These are phyloP conservation scores for Catenaria anguillulae DNA, from an alignment of 371 early-diverging fungal genomes.

Conservation along the genomic window DNA sequence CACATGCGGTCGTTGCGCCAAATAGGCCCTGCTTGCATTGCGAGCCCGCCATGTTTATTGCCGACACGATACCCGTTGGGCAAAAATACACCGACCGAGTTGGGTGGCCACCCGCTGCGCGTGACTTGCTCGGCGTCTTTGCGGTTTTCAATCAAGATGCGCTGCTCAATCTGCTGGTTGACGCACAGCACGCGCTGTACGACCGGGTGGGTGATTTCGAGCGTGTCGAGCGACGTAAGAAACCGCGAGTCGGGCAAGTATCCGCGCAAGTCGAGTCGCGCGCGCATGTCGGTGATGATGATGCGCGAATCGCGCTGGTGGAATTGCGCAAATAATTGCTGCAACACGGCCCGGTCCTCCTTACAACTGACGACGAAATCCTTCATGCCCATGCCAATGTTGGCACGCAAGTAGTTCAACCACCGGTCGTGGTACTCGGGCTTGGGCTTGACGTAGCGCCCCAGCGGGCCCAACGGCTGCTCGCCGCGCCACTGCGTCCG, in stretches of 20 bases:
- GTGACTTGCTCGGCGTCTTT: slow-evolving; percentile 59
- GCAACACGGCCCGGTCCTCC: slow-evolving; percentile 41
- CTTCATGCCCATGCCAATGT: slow-evolving; percentile 47
- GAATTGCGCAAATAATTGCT: slow-evolving; percentile 13
- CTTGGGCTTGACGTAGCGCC: slow-evolving; percentile 48
- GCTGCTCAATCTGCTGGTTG: slow-evolving; percentile 52
- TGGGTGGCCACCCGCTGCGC: slow-evolving; percentile 38
- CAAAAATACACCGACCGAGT: slow-evolving; percentile 53
- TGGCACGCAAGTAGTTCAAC: slow-evolving; percentile 48
- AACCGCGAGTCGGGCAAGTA: slow-evolving; percentile 42
- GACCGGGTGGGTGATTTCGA: slow-evolving; percentile 53
- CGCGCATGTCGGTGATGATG: neutral
- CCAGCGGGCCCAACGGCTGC: slow-evolving; percentile 75
- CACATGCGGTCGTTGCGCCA: neutral
- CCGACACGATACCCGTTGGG: slow-evolving; percentile 51
- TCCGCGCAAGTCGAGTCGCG: neutral
- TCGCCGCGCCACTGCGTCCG: slow-evolving; percentile 35
- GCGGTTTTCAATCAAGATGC: slow-evolving; percentile 55
- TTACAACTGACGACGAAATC: slow-evolving; percentile 61
- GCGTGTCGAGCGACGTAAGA: slow-evolving; percentile 48
- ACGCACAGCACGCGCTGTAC: slow-evolving; percentile 66
- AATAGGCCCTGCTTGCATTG: neutral
- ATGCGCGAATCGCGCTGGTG: neutral
- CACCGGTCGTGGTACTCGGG: slow-evolving; percentile 25
- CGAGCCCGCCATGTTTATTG: slow-evolving; percentile 24